phyloP scores from a whole-genome alignment of 2,329 filamentous ascomycete genomes.

The Colletotrichum simmondsii region DNA sequence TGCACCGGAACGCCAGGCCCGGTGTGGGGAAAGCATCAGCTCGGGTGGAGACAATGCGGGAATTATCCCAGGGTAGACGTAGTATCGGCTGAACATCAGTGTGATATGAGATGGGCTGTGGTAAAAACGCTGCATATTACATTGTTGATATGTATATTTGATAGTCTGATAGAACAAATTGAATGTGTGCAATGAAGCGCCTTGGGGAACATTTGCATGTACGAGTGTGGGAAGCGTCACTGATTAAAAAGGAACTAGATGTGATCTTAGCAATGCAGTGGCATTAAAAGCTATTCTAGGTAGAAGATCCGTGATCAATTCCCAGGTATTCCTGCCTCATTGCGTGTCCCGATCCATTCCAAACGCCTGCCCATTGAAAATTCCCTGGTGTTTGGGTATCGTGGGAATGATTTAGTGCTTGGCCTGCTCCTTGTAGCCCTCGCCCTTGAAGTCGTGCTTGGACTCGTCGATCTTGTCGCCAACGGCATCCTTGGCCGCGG shows the following conservation, averaged over 20 bases:
- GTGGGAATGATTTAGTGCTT: conserved; percentile 34
- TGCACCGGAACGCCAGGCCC: neutral
- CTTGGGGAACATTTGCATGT: too few relatives aligned
- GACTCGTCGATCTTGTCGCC: conserved; percentile 58
- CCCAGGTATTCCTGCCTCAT: conserved; percentile 30
- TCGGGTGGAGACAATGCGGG: too few relatives aligned
- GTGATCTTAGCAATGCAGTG: conserved; percentile 26
- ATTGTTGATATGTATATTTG: too few relatives aligned
- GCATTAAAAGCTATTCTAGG: conserved; percentile 32
- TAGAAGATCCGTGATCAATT: neutral
- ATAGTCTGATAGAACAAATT: too few relatives aligned
- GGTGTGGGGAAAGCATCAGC: neutral
- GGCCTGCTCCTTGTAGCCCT: conserved; percentile 50
- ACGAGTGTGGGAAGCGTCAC: too few relatives aligned
- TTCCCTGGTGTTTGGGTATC: conserved; percentile 33
- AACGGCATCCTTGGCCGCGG: conserved; percentile 60
- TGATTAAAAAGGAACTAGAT: too few relatives aligned
- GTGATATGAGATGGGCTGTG: neutral
- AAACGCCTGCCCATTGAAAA: conserved; percentile 31
- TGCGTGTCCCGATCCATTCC: conserved; percentile 4
- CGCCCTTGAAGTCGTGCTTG: conserved; percentile 53
- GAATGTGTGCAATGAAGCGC: too few relatives aligned
- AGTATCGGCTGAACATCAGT: neutral
- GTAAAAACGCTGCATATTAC: too few relatives aligned
- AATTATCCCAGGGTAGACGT: neutral